Conservation (phyloP, 2,329 filamentous ascomycete genomes). For the Cryphonectria carpinicola region DNA sequence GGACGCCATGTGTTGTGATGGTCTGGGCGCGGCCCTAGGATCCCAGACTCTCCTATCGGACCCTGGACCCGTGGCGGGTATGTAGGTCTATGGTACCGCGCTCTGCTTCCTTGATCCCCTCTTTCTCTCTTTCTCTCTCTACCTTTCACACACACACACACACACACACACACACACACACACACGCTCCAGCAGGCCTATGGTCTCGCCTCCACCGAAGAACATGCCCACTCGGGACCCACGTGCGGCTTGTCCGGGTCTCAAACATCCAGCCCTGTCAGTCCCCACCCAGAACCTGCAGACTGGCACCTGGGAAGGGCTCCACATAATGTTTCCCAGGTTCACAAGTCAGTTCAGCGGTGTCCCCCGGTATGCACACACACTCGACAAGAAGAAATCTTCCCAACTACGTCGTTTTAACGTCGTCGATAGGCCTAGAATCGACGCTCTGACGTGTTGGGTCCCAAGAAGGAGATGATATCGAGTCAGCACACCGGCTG, state of each 20-base stretch:
- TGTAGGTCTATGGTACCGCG: background rate
- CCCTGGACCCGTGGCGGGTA: slow-evolving; percentile 9
- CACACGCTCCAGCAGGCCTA: slow-evolving; percentile 2
- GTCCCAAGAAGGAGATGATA: slow-evolving; percentile 36
- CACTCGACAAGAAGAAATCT: slow-evolving; percentile 34
- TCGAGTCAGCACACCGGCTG: slow-evolving; percentile 53
- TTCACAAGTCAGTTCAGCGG: slow-evolving; percentile 31
- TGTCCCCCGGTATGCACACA: slow-evolving; percentile 30
- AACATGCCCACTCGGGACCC: slow-evolving; percentile 9
- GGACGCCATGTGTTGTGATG: slow-evolving; percentile 17
- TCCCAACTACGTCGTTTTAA: slow-evolving; percentile 39
- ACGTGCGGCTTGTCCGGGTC: slow-evolving; percentile 23
- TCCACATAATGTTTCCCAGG: slow-evolving; percentile 40
- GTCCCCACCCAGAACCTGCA: slow-evolving; percentile 32
- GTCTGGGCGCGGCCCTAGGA: slow-evolving; percentile 9
- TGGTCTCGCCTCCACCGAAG: slow-evolving; percentile 18
- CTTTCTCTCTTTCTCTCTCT: background rate
- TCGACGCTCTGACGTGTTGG: slow-evolving; percentile 35
- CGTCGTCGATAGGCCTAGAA: slow-evolving; percentile 35
- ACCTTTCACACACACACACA: slow-evolving; percentile 3
- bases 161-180: too few species aligned
- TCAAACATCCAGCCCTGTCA: slow-evolving; percentile 4
- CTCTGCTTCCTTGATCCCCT: background rate
- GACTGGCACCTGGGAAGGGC: slow-evolving; percentile 17
- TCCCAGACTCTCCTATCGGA: slow-evolving; percentile 17